Percentiles rank a stretch among this genome's conserved stretches.
These are phyloP conservation scores for Xylaria venustula DNA, from an alignment of 495 filamentous ascomycete genomes.

Conservation along the genomic window DNA sequence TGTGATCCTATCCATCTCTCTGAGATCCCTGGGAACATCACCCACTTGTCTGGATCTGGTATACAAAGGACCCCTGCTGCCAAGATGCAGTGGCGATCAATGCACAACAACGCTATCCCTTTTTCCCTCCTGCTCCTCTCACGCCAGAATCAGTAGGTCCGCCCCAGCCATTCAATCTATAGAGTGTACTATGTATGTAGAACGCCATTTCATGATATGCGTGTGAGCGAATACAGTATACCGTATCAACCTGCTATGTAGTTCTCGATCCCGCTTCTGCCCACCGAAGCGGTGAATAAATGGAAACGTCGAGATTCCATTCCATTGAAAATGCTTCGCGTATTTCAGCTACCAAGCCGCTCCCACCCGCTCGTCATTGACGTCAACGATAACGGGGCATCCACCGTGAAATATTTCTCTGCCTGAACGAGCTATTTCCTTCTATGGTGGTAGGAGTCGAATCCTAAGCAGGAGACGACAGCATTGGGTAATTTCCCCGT, in stretches of 20 bases:
- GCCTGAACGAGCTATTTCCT: not conserved
- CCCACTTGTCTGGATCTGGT: conserved; percentile 10
- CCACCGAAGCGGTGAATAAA: no score
- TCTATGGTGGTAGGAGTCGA: not conserved
- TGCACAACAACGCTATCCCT: conserved; percentile 6
- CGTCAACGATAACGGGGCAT: conserved; percentile 10
- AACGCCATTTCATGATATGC: not conserved
- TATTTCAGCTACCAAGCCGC: not conserved
- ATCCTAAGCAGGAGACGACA: not conserved
- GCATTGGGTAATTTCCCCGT: conserved; percentile 16
- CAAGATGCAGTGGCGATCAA: conserved; percentile 13
- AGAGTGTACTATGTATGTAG: not conserved
- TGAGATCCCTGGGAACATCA: conserved; percentile 7
- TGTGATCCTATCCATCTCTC: conserved; percentile 9
- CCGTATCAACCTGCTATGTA: not conserved
- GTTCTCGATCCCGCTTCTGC: no score
- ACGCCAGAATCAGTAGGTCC: no score
- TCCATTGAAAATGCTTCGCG: no score
- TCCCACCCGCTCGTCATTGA: not conserved
- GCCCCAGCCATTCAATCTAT: not conserved
- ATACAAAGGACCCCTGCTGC: conserved; percentile 8
- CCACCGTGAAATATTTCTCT: no score
- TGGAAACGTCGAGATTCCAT: no score
- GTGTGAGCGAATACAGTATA: not conserved
- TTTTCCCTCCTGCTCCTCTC: no score